Base-by-base conservation (phyloP, 345 rosid species). In the Pugionium cornutum region DNA sequence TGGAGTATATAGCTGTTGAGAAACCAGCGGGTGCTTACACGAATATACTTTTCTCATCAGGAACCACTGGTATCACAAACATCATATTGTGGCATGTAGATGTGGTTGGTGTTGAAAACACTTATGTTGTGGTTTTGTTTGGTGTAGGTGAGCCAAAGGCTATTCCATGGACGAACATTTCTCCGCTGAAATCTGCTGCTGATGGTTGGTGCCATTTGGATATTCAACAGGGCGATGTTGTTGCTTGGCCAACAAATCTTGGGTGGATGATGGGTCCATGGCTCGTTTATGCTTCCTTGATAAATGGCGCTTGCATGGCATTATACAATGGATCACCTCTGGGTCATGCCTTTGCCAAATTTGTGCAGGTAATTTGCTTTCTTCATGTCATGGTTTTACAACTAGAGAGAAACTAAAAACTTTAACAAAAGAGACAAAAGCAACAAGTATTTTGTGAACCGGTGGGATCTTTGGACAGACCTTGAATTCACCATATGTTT, bases 201-300 rank as follows among this genome's bases (percentile, higher is more conserved):
- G 99, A 94, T 88, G 97, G 90, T 48, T 94, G 99, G 99, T 94
- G 96, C 81, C 97, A 94, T 81, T 75, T 90, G 91, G 99, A 94
- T 81, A 71, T 90, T 70, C 88, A 29, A 7, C 82, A 48, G 47
- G 92, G 88, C 0, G 96, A 85, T 71, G 72, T 81, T 71, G 82
- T 89, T 77, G 86, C 97, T 76, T 94, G 99, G 99, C 99, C 97
- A 11, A 86, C 99, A 77, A 94, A 94, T 72, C 96, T 94, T 57
- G 99, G 99, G 43, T 94, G 99, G 99, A 94, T 94, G 97, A 94
- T 94, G 97, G 99, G 99, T 74, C 99, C 99, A 36, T 94, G 99
- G 99, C 81, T 94, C 62, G 92, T 94, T 31, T 94, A 94, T 83
- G 95, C 96, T 59, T 79, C 97, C 33, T 78, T 94, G 70, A 70